phyloP scores from a whole-genome alignment of 1,284 basidiomycete species.

The Ustilago loliicola region DNA sequence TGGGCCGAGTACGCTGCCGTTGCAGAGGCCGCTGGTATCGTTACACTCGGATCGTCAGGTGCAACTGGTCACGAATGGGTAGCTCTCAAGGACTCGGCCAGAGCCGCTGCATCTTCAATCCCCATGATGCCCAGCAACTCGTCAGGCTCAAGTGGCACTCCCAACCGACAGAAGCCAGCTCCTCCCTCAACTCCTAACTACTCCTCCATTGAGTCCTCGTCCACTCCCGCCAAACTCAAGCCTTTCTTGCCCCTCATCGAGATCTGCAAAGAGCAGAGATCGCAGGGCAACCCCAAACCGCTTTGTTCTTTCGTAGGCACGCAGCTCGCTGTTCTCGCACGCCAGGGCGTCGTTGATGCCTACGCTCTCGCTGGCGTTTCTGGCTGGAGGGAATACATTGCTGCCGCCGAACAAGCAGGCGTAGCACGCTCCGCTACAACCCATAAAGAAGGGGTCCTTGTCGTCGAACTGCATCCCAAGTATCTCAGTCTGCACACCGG shows the following conservation, averaged over 20 bases:
- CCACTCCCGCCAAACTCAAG: slow-evolving; percentile 19
- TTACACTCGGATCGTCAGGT: slow-evolving; percentile 51
- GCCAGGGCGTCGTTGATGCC: slow-evolving; percentile 42
- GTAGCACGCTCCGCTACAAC: slow-evolving; percentile 47
- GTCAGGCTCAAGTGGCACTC: slow-evolving; percentile 17
- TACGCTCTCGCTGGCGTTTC: slow-evolving; percentile 50
- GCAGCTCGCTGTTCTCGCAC: slow-evolving; percentile 33
- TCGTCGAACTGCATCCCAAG: slow-evolving; percentile 47
- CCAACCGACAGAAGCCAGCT: slow-evolving; percentile 27
- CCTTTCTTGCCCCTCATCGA: slow-evolving; percentile 54
- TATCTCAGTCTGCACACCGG: slow-evolving; percentile 24
- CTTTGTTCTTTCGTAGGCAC: slow-evolving; percentile 38
- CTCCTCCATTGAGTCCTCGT: slow-evolving; percentile 1
- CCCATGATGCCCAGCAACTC: slow-evolving; percentile 32
- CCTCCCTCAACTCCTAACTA: slow-evolving; percentile 11
- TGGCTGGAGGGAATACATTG: slow-evolving; percentile 56
- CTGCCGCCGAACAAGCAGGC: slow-evolving; percentile 48
- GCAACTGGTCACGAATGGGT: slow-evolving; percentile 60
- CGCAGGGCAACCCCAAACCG: slow-evolving; percentile 33
- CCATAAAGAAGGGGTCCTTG: slow-evolving; percentile 36
- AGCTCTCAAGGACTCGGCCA: slow-evolving; percentile 38
- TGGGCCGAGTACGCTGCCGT: slow-evolving; percentile 63
- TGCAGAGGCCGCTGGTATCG: slow-evolving; percentile 59
- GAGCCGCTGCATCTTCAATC: slow-evolving; percentile 20
- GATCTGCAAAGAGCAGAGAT: slow-evolving; percentile 54